These are phyloP conservation scores for Tinospora cordifolia DNA, from an alignment of 164 flowering plant species.

Conservation along the genomic window DNA sequence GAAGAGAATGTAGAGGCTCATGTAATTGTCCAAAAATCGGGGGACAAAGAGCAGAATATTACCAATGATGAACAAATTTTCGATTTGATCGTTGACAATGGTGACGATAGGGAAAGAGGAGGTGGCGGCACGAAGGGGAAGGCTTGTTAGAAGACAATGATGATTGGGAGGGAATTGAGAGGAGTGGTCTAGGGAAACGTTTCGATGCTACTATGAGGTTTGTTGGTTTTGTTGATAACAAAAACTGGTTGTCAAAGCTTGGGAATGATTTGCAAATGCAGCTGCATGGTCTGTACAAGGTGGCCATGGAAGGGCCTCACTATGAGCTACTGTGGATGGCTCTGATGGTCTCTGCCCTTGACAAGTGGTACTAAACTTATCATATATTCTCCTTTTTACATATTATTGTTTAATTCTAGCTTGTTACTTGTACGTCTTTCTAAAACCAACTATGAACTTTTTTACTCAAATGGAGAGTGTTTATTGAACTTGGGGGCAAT, in stretches of 20 bases:
- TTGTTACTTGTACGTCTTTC: no score
- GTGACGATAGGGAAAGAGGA: slow-evolving; percentile 5
- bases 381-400: neutral
- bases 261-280: slow-evolving; percentile 58
- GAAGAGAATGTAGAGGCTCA: slow-evolving; percentile 1
- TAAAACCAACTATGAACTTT: no score
- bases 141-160: slow-evolving; percentile 36
- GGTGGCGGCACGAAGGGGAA: slow-evolving; percentile 16
- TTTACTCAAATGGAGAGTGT: no score
- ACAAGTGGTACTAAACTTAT: slow-evolving; percentile 61
- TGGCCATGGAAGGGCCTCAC: slow-evolving; percentile 76
- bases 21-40: slow-evolving; percentile 14
- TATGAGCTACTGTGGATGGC: slow-evolving; percentile 61
- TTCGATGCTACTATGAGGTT: slow-evolving; percentile 46
- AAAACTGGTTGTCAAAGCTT: slow-evolving; percentile 26
- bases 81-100: neutral
- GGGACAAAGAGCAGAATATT: slow-evolving; percentile 8
- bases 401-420: no score
- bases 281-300: slow-evolving; percentile 63
- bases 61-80: neutral
- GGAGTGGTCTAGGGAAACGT: slow-evolving; percentile 51
- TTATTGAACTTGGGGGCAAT: no score
- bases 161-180: no score
- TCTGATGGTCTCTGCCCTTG: slow-evolving; percentile 59
- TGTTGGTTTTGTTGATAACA: slow-evolving; percentile 26